Evolutionary conservation across 1,284 basidiomycete genomes (phyloP).

Genomic region (Microbotryum silenes-acaulis): DNA sequence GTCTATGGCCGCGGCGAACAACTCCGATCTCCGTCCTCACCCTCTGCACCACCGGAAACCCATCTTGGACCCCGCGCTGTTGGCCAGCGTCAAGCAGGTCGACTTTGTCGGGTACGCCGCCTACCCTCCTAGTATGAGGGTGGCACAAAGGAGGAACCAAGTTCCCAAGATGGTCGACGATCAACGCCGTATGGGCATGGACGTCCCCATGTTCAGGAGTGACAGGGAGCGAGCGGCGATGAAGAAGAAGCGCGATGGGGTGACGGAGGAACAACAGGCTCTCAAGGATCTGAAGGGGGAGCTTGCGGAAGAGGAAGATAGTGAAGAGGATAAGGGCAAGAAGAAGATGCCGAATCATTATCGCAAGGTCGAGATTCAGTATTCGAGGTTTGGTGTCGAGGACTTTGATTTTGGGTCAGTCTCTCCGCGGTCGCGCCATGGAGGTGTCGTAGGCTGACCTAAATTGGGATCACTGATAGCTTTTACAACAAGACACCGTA

Average conservation of each 20-base stretch:
- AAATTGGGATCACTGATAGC: constrained; percentile 42
- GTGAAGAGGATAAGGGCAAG: constrained; percentile 28
- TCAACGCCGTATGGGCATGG: constrained; percentile 45
- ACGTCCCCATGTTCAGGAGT: constrained; percentile 67
- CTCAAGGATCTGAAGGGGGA: constrained; percentile 1
- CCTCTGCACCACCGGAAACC: constrained; percentile 40
- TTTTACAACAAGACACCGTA: constrained; percentile 86
- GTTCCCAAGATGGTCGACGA: constrained; percentile 47
- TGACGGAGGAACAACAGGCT: constrained; percentile 15
- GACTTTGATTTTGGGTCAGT: constrained; percentile 93
- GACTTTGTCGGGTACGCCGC: constrained; percentile 80
- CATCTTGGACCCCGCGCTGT: constrained; percentile 64
- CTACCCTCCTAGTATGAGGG: constrained; percentile 62
- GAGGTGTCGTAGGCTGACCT: too few species aligned
- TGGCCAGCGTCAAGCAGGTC: constrained; percentile 67
- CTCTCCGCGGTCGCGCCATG: not conserved
- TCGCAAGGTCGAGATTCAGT: constrained; percentile 91
- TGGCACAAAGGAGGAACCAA: constrained; percentile 74
- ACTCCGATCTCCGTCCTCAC: constrained; percentile 48
- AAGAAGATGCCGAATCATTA: constrained; percentile 69
- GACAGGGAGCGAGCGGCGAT: constrained; percentile 49
- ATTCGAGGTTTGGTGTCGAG: constrained; percentile 97
- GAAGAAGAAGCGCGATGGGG: constrained; percentile 19
- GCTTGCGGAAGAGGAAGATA: constrained; percentile 33
- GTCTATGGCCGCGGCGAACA: constrained; percentile 53